These are phyloP conservation scores for Saturnispora mendoncae DNA, from an alignment of 805 yeast genomes.

Conservation along the genomic window DNA sequence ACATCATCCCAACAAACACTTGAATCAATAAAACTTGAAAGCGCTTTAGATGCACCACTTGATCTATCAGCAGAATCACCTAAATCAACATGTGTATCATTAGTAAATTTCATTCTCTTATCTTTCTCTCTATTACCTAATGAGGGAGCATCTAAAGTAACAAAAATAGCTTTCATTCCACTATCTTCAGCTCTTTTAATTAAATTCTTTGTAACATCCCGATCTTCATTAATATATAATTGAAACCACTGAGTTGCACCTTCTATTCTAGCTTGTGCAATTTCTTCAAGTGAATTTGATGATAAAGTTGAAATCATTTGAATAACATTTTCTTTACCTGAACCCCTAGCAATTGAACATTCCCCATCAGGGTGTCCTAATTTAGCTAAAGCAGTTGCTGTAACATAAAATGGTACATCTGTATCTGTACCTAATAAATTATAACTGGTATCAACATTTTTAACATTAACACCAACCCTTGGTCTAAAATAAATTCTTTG, in stretches of 20 bases:
- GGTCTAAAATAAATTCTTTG: conserved; percentile 88
- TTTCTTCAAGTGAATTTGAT: conserved; percentile 80
- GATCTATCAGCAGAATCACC: conserved; percentile 47
- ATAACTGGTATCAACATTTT: conserved; percentile 59
- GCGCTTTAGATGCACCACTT: conserved; percentile 81
- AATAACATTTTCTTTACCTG: conserved; percentile 57
- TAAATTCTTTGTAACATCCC: conserved; percentile 50
- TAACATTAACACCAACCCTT: conserved; percentile 69
- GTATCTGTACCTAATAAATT: conserved; percentile 65
- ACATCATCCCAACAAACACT: conserved; percentile 58
- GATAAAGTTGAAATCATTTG: conserved; percentile 95
- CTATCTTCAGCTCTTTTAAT: conserved; percentile 64
- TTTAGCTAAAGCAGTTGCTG: conserved; percentile 89
- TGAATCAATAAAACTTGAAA: conserved; percentile 78
- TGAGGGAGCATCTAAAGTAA: conserved; percentile 91
- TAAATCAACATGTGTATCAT: conserved; percentile 38
- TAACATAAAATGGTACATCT: conserved; percentile 73
- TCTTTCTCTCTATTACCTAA: conserved; percentile 82
- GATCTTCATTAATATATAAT: conserved; percentile 71
- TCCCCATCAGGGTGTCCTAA: conserved; percentile 94
- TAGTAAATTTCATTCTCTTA: conserved; percentile 25
- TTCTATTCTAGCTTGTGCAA: conserved; percentile 56
- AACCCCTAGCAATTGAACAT: conserved; percentile 73
- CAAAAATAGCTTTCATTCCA: conserved; percentile 74
- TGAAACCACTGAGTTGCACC: conserved; percentile 84